These are phyloP conservation scores for Serendipita indica DNA, from an alignment of 768 basidiomycete species.

Conservation along the genomic window DNA sequence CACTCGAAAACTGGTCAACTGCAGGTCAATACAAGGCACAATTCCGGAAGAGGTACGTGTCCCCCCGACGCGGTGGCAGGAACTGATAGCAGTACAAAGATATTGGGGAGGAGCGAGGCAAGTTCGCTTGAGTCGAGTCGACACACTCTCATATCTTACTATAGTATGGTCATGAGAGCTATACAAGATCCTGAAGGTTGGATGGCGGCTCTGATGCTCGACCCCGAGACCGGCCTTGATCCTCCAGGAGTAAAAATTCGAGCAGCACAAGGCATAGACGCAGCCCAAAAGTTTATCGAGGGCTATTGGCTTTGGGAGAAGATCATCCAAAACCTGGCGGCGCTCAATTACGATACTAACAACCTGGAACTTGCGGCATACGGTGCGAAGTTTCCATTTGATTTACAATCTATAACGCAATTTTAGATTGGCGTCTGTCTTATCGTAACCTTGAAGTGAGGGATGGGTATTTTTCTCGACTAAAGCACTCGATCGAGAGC, in stretches of 20 bases:
- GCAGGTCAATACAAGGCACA: constrained; percentile 68
- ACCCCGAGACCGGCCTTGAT: constrained; percentile 83
- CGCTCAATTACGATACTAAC: constrained; percentile 83
- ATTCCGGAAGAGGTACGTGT: constrained; percentile 78
- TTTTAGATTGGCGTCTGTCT: constrained; percentile 59
- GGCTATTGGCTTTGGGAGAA: constrained; percentile 97
- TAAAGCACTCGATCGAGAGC: constrained; percentile 70
- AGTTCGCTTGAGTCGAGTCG: constrained; percentile 17
- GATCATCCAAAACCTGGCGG: constrained; percentile 88
- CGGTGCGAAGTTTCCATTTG: constrained; percentile 21
- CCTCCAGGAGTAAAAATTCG: constrained; percentile 73
- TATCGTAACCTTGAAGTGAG: constrained; percentile 85
- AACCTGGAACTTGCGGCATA: constrained; percentile 75
- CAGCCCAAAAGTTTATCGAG: constrained; percentile 70
- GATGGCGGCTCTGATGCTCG: constrained; percentile 82
- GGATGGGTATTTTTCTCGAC: constrained; percentile 73
- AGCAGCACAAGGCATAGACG: constrained; percentile 84
- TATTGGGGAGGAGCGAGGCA: constrained; percentile 27
- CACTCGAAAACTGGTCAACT: constrained; percentile 90
- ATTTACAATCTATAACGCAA: neutral
- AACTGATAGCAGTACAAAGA: too few relatives aligned
- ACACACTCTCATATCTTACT: constrained; percentile 16
- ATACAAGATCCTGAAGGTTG: constrained; percentile 77
- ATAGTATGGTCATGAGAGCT: constrained; percentile 70
- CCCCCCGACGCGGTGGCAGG: too few relatives aligned